Evolutionary conservation across 805 yeast species (phyloP).

Genomic region (Cyberlindnera petersonii): DNA sequence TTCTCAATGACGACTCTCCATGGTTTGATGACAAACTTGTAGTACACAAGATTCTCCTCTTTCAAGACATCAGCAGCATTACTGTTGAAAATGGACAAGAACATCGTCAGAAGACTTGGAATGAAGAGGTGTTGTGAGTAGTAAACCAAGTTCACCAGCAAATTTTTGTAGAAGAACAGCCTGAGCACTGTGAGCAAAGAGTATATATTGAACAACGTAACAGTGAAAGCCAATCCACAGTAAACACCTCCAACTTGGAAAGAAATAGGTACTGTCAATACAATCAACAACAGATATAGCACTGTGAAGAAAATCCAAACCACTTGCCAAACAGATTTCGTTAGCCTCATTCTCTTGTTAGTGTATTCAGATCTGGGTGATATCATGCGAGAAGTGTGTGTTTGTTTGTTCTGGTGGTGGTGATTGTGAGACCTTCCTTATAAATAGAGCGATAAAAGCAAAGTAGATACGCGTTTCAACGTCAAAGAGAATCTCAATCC

Average conservation of each 20-base stretch:
- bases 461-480: no score
- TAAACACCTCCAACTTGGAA: conserved; percentile 90
- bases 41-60: conserved; percentile 24
- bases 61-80: conserved; percentile 25
- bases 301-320: conserved; percentile 41
- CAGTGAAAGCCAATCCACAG: conserved; percentile 84
- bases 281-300: conserved; percentile 61
- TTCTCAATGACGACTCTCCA: conserved; percentile 75
- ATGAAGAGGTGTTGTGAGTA: conserved; percentile 78
- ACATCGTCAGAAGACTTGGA: conserved; percentile 75
- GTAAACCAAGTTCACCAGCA: conserved; percentile 45
- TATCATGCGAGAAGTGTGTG: no score
- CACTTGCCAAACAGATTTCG: not conserved
- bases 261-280: conserved; percentile 84
- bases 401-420: no score
- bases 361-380: not conserved
- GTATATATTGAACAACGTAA: conserved; percentile 67
- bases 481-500: no score
- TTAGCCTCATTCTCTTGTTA: not conserved
- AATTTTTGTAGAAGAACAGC: conserved; percentile 38
- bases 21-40: conserved; percentile 42
- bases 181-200: conserved; percentile 70
- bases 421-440: no score
- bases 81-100: conserved; percentile 50
- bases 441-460: no score